Percentiles rank a stretch among this genome's conserved stretches.
Evolutionary conservation across 2,329 filamentous ascomycete genomes (phyloP).

Genomic region (Polytolypa hystricis): DNA sequence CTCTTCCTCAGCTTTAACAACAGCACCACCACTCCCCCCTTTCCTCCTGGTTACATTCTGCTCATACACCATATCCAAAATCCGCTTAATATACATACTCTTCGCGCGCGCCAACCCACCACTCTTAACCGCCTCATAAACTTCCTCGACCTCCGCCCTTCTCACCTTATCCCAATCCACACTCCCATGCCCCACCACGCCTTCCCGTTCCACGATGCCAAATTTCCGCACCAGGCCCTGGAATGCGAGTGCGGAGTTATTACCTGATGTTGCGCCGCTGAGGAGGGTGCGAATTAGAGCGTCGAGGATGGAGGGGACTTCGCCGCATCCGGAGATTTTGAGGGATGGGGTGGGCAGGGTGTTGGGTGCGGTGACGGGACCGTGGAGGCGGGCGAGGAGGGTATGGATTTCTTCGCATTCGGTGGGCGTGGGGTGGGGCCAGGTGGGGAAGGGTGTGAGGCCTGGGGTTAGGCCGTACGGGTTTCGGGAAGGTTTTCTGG

Average conservation of each 20-base stretch:
- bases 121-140: slow-evolving; percentile 57
- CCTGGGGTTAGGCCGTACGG: slow-evolving; percentile 45
- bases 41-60: slow-evolving; percentile 51
- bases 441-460: slow-evolving; percentile 55
- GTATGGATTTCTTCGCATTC: slow-evolving; percentile 59
- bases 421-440: slow-evolving; percentile 51
- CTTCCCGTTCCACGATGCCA: slow-evolving; percentile 42
- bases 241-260: slow-evolving; percentile 54
- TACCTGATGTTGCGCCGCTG: slow-evolving; percentile 48
- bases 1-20: slow-evolving; percentile 34
- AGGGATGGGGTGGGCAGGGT: slow-evolving; percentile 59
- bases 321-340: slow-evolving; percentile 58
- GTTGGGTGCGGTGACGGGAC: slow-evolving; percentile 52
- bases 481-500: too few species aligned
- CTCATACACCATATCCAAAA: slow-evolving; percentile 59
- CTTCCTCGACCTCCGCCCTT: slow-evolving; percentile 44
- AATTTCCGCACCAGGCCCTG: slow-evolving; percentile 53
- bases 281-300: slow-evolving; percentile 52
- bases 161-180: slow-evolving; percentile 66
- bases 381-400: slow-evolving; percentile 56
- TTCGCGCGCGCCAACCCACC: slow-evolving; percentile 64
- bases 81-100: slow-evolving; percentile 60
- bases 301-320: slow-evolving; percentile 54
- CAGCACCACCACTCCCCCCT: slow-evolving; percentile 32
- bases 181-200: slow-evolving; percentile 57